Evolutionary conservation across 192 early-diverging fungal genomes (phyloP), one percentile per base, ranked within the genome.

Genomic region (Coemansia sp.): DNA sequence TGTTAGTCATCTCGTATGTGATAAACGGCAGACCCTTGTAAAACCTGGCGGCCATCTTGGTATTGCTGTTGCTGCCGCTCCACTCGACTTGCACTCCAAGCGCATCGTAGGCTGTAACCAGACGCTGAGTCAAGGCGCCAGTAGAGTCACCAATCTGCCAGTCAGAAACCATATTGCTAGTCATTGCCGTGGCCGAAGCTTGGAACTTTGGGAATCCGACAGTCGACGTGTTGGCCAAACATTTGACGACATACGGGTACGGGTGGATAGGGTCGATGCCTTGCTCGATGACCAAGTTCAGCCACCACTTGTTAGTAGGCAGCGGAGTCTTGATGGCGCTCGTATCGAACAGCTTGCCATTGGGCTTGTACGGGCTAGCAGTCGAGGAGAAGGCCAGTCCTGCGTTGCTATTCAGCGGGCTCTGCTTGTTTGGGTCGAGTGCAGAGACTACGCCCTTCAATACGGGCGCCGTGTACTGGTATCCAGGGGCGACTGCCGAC

Each of bases 11-110:
- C 26, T 70, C 68, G 47, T 64, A 84, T 4, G 86, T 87, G 58
- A 80, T 58, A 53, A 85, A 85, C 8, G 86, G 69, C 68, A 78
- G 62, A 49, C 86, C 86, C 75, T 84, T 84, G 72, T 77, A 84
- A 72, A 86, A 83, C 35, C 80, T 63, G 11, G 86, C 70, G 3
- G 55, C 42, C 83, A 87, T 84, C 7, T 63, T 63, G 10, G 74
- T 49, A 0, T 63, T 32, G 26, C 57, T n/a, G 17, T 33, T 50
- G 5, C 52, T 5, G 50, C 68, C 72, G 10, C 39, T 50, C 85
- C 85, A 86, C 5, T 61, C 67, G 9, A 84, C 82, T 13, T 74
- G 57, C 10, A 79, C 85, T 61, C 81, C 76, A n/a, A 84, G 64
- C 4, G 79, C 81, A 35, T 86, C 85, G 14, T 30, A 46, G 1